phyloP scores from a whole-genome alignment of 2,329 filamentous ascomycete genomes.

The Ophiocordyceps camponoti-leonardi region DNA sequence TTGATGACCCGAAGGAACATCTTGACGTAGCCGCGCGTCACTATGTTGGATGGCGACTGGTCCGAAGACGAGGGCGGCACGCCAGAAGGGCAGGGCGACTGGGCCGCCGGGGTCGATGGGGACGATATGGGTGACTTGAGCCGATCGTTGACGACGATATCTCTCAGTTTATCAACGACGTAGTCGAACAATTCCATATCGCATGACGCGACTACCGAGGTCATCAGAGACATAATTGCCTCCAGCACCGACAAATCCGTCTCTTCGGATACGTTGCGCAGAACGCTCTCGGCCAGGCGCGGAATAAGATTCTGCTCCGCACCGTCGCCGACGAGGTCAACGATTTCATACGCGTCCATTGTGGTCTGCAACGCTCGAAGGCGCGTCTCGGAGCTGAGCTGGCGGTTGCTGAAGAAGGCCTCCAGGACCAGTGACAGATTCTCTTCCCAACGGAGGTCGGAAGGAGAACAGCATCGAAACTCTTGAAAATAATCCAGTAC shows the following conservation, averaged over 20 bases:
- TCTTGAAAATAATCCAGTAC: slow-evolving; percentile 52
- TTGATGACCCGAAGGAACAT: slow-evolving; percentile 64
- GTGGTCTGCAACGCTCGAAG: slow-evolving; percentile 44
- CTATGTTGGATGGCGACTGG: slow-evolving; percentile 50
- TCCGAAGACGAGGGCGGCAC: slow-evolving; percentile 9
- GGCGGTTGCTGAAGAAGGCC: slow-evolving; percentile 45
- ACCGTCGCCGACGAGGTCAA: slow-evolving; percentile 40
- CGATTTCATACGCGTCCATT: slow-evolving; percentile 39
- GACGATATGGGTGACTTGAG: slow-evolving; percentile 23
- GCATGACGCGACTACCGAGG: slow-evolving; percentile 44
- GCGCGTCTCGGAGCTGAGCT: slow-evolving; percentile 43
- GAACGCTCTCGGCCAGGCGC: slow-evolving; percentile 41
- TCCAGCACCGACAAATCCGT: slow-evolving; percentile 47
- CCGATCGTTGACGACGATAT: slow-evolving; percentile 31
- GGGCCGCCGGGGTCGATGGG: slow-evolving; percentile 9
- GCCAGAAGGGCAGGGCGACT: slow-evolving; percentile 7
- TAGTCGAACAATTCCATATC: slow-evolving; percentile 40
- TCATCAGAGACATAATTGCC: slow-evolving; percentile 45
- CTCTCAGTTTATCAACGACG: slow-evolving; percentile 34
- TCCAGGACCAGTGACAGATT: slow-evolving; percentile 44
- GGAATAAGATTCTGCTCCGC: slow-evolving; percentile 39
- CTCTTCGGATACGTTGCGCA: slow-evolving; percentile 44
- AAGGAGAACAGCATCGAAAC: slow-evolving; percentile 54
- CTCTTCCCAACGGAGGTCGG: slow-evolving; percentile 48
- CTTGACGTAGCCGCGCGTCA: slow-evolving; percentile 51